Evolutionary conservation across 1,284 basidiomycete species (phyloP).

Genomic region (Austroboletus novae-zelandiae): DNA sequence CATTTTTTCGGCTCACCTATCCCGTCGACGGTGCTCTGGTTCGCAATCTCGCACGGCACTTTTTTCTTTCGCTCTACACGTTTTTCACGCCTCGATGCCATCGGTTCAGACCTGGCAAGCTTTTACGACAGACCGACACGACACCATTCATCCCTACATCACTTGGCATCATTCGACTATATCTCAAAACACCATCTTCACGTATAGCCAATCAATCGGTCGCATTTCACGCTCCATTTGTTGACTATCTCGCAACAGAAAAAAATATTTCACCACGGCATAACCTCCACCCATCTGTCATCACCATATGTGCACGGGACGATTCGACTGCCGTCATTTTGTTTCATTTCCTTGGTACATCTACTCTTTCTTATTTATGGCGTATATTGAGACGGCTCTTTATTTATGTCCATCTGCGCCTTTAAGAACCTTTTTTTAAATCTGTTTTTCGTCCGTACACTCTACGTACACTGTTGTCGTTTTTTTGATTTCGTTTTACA

Average conservation of each 20-base stretch:
- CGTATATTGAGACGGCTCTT: constrained; percentile 29
- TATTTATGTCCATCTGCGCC: constrained; percentile 36
- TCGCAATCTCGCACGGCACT: constrained; percentile 15
- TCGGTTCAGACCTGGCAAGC: constrained; percentile 8
- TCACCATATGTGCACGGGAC: constrained; percentile 30
- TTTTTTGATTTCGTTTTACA: background rate
- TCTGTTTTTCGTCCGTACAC: background rate
- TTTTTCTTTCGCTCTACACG: constrained; percentile 6
- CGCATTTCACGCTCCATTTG: constrained; percentile 32
- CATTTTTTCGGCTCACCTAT: constrained; percentile 8
- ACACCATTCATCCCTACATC: constrained; percentile 11
- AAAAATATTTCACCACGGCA: constrained; percentile 9
- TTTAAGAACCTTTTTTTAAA: constrained; percentile 3
- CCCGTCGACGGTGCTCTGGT: constrained; percentile 8
- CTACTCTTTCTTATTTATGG: constrained; percentile 28
- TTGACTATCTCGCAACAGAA: constrained; percentile 26
- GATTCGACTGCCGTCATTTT: constrained; percentile 24
- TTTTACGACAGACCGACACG: constrained; percentile 6
- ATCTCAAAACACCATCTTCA: constrained; percentile 21
- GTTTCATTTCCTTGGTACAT: constrained; percentile 10
- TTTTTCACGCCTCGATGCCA: constrained; percentile 13
- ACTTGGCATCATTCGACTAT: constrained; percentile 16
- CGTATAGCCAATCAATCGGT: constrained; percentile 19
- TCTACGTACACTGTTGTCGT: constrained; percentile 3
- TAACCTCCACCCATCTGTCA: constrained; percentile 23